Conservation (phyloP, 176 grass and related monocot genomes). For the Aegilops bicornis region DNA sequence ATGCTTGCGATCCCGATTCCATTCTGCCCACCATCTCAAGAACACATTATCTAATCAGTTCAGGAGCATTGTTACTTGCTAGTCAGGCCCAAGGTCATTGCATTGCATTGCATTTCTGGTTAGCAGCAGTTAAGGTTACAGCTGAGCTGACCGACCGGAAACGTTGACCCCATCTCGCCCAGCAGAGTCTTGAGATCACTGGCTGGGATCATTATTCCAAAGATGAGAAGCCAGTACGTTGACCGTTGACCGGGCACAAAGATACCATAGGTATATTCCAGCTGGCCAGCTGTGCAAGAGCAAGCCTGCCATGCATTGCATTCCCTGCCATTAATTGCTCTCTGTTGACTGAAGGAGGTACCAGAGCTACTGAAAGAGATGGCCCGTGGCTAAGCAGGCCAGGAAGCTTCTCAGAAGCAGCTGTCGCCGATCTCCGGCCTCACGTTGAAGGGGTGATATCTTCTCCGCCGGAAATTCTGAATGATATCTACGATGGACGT, state of each 20-base stretch:
- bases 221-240: not conserved
- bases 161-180: not conserved
- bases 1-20: not conserved
- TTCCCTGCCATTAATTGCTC: not conserved
- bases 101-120: not conserved
- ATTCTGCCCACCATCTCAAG: not conserved
- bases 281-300: conserved; percentile 18
- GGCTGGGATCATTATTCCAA: not conserved
- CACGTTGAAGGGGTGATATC: not conserved
- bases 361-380: not conserved
- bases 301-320: not conserved
- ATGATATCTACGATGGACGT: not conserved
- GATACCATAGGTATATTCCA: conserved; percentile 23
- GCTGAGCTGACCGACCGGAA: not conserved
- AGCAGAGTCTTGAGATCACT: not conserved
- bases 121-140: not conserved
- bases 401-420: not conserved
- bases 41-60: not conserved
- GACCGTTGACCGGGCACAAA: not conserved
- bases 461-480: not conserved
- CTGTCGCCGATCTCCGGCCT: not conserved
- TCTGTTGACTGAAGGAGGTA: conserved; percentile 1
- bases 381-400: not conserved
- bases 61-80: too few species aligned
- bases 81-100: not conserved